Base-by-base conservation (phyloP, 2,329 filamentous ascomycete genomes). In the Exophiala calicioides region DNA sequence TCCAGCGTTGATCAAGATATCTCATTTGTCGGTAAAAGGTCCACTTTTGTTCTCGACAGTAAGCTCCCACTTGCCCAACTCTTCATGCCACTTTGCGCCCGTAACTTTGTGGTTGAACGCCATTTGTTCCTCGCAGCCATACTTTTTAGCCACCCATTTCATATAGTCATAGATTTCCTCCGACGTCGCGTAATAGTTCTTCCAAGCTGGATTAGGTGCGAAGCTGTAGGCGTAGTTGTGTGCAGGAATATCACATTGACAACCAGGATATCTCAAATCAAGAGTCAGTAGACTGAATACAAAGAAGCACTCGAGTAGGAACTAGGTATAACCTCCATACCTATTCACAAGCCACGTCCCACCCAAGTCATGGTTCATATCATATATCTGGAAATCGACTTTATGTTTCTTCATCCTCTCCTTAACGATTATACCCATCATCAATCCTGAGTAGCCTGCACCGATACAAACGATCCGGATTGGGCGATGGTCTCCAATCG, bases 141-240 rank as follows among this genome's bases (percentile, higher is more conserved):
- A 57, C 32, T 53, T 53, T 9, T 18, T n/a, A 7, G 34, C 32
- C 8, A 45, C 32, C 3, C 20, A 4, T 33, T 53, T 31, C 27
- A 51, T 34, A 26, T 57, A 57, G 3, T 40, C 33, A 10, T 38
- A 30, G 30, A 57, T 57, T 37, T 57, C 40, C 9, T 15, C 16
- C 7, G 44, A 44, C 3, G 21, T 24, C 3, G 50, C 44, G 58
- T 85, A 88, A 47, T 82, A 74, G 57, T 86, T 81, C 0, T 75
- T 75, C 85, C 85, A 89, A 54, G 85, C 72, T 0, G 75, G 78
- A 46, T 87, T 88, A 1, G 84, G 82, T 4, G 73, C 71, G 61
- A 86, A 88, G 0, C 79, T 80, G 4, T 78, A 78, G 59, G 86
- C 83, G 56, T 88, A 88, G 16, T 83, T 82, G 60, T 85, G 82